Percentiles rank a stretch among this genome's conserved stretches.
Evolutionary conservation across 2,329 filamentous ascomycete genomes (phyloP).

Genomic region (Coniella vitis): DNA sequence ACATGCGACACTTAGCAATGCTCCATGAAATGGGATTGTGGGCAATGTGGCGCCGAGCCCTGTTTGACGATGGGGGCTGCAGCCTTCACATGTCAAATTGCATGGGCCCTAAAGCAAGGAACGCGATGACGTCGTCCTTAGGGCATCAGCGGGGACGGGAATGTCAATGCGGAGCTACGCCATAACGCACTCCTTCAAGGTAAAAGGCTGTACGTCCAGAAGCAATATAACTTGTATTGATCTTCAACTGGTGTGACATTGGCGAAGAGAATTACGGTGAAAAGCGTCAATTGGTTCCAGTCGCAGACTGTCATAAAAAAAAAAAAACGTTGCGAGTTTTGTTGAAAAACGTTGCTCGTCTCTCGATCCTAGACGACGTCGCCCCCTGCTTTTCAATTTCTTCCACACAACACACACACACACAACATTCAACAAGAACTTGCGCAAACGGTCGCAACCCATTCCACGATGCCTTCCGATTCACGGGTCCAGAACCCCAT

Average conservation of each 20-base stretch:
- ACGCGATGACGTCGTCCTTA: slow-evolving; percentile 2
- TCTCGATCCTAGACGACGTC: too few species aligned
- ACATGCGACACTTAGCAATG: background rate
- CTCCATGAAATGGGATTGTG: background rate
- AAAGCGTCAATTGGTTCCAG: background rate
- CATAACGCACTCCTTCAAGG: background rate
- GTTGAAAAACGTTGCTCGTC: too few species aligned
- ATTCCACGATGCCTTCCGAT: slow-evolving; percentile 26
- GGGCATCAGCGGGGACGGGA: background rate
- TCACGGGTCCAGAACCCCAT: slow-evolving; percentile 32
- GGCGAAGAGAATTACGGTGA: background rate
- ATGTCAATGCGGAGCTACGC: background rate
- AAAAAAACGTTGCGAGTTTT: background rate
- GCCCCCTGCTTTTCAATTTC: too few species aligned
- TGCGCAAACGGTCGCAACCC: background rate
- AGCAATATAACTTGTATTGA: background rate
- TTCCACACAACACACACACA: too few species aligned
- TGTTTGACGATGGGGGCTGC: background rate
- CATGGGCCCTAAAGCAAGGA: background rate
- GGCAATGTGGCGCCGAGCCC: background rate
- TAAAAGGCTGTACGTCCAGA: background rate
- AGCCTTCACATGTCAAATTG: background rate
- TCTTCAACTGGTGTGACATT: background rate
- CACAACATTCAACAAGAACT: too few species aligned
- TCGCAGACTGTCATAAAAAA: too few species aligned